phyloP scores from a whole-genome alignment of 1,139 yeast genomes.

The Yamadazyma buinensis region DNA sequence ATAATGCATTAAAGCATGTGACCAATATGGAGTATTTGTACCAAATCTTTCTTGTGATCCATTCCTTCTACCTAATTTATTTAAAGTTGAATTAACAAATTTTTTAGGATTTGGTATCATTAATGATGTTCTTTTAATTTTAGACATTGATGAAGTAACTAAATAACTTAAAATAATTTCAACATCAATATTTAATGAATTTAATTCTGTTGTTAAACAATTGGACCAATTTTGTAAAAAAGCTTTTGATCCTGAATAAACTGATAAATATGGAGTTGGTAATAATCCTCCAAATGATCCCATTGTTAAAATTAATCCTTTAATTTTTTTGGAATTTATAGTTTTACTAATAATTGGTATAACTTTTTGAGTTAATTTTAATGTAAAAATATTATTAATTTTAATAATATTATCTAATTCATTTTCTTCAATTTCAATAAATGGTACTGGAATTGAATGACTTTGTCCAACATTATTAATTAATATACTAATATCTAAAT shows the following conservation, averaged over 20 bases:
- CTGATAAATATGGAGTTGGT: slow-evolving; percentile 90
- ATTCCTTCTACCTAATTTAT: slow-evolving; percentile 71
- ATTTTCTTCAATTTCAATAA: slow-evolving; percentile 67
- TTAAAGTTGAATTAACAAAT: slow-evolving; percentile 71
- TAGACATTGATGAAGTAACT: slow-evolving; percentile 95
- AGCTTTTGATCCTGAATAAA: slow-evolving; percentile 95
- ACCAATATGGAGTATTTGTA: slow-evolving; percentile 88
- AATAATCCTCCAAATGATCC: slow-evolving; percentile 94
- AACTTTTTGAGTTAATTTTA: slow-evolving; percentile 74
- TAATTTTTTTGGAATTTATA: slow-evolving; percentile 35
- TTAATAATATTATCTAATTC: slow-evolving; percentile 80
- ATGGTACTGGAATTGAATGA: slow-evolving; percentile 93
- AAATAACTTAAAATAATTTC: slow-evolving; percentile 85
- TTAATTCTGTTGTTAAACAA: slow-evolving; percentile 85
- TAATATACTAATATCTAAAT: slow-evolving; percentile 64
- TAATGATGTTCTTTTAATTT: slow-evolving; percentile 71
- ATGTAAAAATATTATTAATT: slow-evolving; percentile 80
- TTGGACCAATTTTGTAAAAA: slow-evolving; percentile 91
- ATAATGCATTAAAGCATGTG: slow-evolving; percentile 93
- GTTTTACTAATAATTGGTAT: slow-evolving; percentile 65
- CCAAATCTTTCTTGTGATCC: slow-evolving; percentile 93
- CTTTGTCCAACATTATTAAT: slow-evolving; percentile 94
- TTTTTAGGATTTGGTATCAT: slow-evolving; percentile 77
- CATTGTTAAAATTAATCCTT: slow-evolving; percentile 86
- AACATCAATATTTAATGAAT: slow-evolving; percentile 69